Conservation (phyloP, 140 eudicot species). For the Flaveria floridana region DNA sequence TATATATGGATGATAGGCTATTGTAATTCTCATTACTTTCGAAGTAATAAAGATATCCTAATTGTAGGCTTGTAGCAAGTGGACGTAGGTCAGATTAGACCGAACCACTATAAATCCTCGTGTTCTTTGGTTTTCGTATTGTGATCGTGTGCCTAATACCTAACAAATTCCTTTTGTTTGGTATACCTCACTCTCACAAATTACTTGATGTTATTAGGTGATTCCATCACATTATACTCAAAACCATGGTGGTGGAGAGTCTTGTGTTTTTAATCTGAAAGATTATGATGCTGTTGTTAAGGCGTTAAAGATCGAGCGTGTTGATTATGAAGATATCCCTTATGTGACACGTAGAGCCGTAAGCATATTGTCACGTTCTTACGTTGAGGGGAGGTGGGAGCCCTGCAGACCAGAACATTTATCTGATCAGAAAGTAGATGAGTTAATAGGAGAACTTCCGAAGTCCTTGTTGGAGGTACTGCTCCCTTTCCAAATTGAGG, state of each 20-base stretch:
- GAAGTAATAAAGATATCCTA: no score
- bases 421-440: constrained; percentile 72
- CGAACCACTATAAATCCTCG: no score
- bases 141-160: no score
- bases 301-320: constrained; percentile 52
- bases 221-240: constrained; percentile 75
- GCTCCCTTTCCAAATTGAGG: constrained; percentile 91
- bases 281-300: constrained; percentile 69
- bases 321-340: constrained; percentile 74
- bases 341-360: constrained; percentile 80
- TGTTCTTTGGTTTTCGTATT: no score
- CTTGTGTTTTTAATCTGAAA: constrained; percentile 61
- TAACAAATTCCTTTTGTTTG: neutral
- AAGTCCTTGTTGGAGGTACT: constrained; percentile 51
- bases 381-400: constrained; percentile 61
- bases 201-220: constrained; percentile 46
- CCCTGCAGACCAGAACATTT: constrained; percentile 93
- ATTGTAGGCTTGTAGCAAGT: no score
- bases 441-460: constrained; percentile 61
- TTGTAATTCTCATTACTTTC: no score
- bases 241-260: constrained; percentile 61
- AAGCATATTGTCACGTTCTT: constrained; percentile 57
- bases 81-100: no score
- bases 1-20: no score
- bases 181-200: neutral